Evolutionary conservation across 2,329 filamentous ascomycete genomes (phyloP), one percentile per base, ranked within the genome.

Genomic region (Zymoseptoria crescenta): DNA sequence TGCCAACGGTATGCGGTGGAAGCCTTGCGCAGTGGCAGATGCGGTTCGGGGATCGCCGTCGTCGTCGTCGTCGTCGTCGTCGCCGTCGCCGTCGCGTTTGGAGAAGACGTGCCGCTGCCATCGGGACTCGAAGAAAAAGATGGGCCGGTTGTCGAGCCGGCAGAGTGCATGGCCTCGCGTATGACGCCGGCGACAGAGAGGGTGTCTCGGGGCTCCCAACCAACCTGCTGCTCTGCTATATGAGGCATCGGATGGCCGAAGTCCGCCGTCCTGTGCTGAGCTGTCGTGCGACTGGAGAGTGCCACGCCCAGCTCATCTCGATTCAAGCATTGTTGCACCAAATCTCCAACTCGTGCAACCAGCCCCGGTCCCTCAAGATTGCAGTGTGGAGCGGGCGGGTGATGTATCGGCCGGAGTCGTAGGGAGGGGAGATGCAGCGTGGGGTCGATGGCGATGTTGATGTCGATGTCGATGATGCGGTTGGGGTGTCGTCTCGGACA

Each of bases 81-180:
- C n/a, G n/a, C n/a, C n/a, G n/a, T n/a, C n/a, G n/a, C n/a, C n/a
- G n/a, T n/a, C n/a, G n/a, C n/a, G 62, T 57, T 27, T 66, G 67
- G 21, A 70, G 87, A 51, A 87, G 89, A 72, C 89, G 91, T 69
- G 94, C 51, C 58, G 61, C 51, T 56, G 50, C 28, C 54, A 56
- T 55, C 27, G 28, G 8, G 56, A 58, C 48, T 58, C 45, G 51
- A 55, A 55, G 45, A 56, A 58, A 52, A 30, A 30, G 35, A 27
- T 29, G 56, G n/a, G 54, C 20, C 35, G 35, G 35, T 45, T 16
- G 35, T 45, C 35, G 48, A 27, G 21, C 19, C 52, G 50, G 57
- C 48, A 19, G 63, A 63, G 61, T 62, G 57, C 67, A 69, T 68
- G 59, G 68, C 67, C 62, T 69, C 64, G 41, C 51, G 45, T 52